phyloP scores from a whole-genome alignment of 148 eudicot species.

The Gaultheria prostrata region DNA sequence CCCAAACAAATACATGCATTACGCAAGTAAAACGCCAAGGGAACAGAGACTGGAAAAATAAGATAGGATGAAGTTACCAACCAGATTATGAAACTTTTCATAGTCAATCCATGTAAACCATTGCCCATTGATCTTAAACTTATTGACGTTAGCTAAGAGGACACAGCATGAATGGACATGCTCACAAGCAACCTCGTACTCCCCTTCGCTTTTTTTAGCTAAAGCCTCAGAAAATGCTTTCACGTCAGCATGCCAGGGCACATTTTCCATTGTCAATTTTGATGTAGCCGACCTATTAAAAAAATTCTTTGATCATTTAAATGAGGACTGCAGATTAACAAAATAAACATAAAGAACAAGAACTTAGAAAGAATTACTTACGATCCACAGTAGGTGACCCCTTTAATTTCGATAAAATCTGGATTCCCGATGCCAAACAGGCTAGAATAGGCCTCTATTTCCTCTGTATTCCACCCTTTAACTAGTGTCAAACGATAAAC shows the following conservation, averaged over 20 bases:
- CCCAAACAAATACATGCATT: background rate
- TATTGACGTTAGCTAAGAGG: constrained; percentile 77
- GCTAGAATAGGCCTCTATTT: constrained; percentile 79
- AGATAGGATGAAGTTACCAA: constrained; percentile 25
- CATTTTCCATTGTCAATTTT: constrained; percentile 99
- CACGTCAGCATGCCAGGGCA: constrained; percentile 99
- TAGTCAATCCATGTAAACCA: constrained; percentile 99
- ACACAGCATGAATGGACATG: constrained; percentile 98
- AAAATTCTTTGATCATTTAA: constrained; percentile 8
- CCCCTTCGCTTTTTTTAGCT: constrained; percentile 73
- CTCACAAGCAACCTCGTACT: constrained; percentile 96
- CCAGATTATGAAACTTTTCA: constrained; percentile 96
- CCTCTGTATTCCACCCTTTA: constrained; percentile 98
- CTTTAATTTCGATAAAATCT: constrained; percentile 94
- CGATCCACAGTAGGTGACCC: constrained; percentile 99
- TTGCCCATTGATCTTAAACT: constrained; percentile 79
- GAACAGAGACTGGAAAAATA: background rate
- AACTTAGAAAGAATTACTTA: constrained; percentile 40
- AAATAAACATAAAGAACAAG: background rate
- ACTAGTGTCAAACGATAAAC: constrained; percentile 94
- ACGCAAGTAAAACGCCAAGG: background rate
- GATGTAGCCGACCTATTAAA: constrained; percentile 82
- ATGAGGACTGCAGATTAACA: background rate
- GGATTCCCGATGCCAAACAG: constrained; percentile 78
- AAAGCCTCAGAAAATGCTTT: constrained; percentile 90